Percentiles rank a stretch among this genome's conserved stretches.
Conservation (phyloP, 2,329 filamentous ascomycete species). For the Hypoxylon sp. region DNA sequence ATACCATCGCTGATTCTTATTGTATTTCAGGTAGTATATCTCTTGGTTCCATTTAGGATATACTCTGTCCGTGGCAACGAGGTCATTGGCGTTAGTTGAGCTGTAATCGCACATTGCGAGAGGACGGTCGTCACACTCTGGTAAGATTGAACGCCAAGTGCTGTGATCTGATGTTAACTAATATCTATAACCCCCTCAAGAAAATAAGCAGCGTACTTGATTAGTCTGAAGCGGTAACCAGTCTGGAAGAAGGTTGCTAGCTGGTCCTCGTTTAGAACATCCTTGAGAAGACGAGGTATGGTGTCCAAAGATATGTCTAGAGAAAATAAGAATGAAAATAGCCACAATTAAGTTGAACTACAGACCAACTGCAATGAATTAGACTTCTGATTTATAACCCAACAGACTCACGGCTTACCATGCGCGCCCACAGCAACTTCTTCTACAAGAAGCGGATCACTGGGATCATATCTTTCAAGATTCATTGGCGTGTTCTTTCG, state of each 20-base stretch:
- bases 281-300: conserved; percentile 22
- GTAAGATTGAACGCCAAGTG: conserved; percentile 27
- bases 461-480: conserved; percentile 22
- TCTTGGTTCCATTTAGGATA: conserved; percentile 27
- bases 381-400: not conserved
- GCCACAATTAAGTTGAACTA: not conserved
- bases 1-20: conserved; percentile 18
- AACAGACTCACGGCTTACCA: conserved; percentile 3
- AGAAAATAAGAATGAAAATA: not conserved
- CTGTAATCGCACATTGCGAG: conserved; percentile 22
- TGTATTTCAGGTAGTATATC: conserved; percentile 26
- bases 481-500: conserved; percentile 28
- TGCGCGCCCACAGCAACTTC: conserved; percentile 26
- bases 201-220: conserved; percentile 6
- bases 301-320: conserved; percentile 32
- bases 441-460: conserved; percentile 25
- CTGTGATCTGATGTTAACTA: conserved; percentile 1
- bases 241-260: conserved; percentile 15
- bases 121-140: conserved; percentile 24
- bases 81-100: conserved; percentile 18
- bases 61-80: conserved; percentile 24
- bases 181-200: not conserved
- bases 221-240: conserved; percentile 25
- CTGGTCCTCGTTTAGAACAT: conserved; percentile 26
- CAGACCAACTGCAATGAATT: conserved; percentile 16